A percentile compares a stretch with the other conserved stretches of the same genome.
phyloP scores from a whole-genome alignment of 163 green algal genomes.

The Trebouxiophyceae sp. region DNA sequence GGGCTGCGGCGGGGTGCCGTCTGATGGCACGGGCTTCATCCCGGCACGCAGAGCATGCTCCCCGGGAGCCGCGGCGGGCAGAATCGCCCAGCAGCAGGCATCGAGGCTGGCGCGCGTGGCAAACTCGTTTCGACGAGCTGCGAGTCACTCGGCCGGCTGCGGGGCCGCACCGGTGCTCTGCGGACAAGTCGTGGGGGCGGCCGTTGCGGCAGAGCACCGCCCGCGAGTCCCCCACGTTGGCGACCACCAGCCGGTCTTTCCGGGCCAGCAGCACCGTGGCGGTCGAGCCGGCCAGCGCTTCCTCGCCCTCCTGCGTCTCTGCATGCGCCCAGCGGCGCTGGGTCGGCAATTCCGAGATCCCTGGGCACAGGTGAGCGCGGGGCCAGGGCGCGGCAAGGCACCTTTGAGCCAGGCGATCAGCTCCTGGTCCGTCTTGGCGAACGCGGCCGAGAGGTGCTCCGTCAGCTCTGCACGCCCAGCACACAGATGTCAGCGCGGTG shows the following conservation, averaged over 20 bases:
- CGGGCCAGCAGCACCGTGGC: conserved; percentile 42
- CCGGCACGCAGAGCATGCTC: neutral
- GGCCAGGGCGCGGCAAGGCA: no score
- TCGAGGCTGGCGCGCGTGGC: neutral
- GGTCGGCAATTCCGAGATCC: no score
- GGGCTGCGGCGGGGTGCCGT: no score
- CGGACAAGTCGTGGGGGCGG: conserved; percentile 25
- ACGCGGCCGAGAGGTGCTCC: neutral
- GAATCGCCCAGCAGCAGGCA: neutral
- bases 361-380: no score
- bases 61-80: neutral
- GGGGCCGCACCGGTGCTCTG: conserved; percentile 41
- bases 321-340: no score
- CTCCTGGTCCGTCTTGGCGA: neutral
- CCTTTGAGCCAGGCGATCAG: conserved; percentile 15
- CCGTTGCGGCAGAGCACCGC: conserved; percentile 43
- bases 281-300: conserved; percentile 36
- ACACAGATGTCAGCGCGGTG: neutral
- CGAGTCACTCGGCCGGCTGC: conserved; percentile 3
- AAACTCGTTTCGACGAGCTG: neutral
- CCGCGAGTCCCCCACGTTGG: conserved; percentile 62
- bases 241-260: conserved; percentile 36
- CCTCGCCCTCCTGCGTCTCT: conserved; percentile 19
- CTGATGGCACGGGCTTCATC: no score
- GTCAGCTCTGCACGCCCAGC: neutral